phyloP scores from a whole-genome alignment of 768 basidiomycete species.

The Wakefieldia striispora region DNA sequence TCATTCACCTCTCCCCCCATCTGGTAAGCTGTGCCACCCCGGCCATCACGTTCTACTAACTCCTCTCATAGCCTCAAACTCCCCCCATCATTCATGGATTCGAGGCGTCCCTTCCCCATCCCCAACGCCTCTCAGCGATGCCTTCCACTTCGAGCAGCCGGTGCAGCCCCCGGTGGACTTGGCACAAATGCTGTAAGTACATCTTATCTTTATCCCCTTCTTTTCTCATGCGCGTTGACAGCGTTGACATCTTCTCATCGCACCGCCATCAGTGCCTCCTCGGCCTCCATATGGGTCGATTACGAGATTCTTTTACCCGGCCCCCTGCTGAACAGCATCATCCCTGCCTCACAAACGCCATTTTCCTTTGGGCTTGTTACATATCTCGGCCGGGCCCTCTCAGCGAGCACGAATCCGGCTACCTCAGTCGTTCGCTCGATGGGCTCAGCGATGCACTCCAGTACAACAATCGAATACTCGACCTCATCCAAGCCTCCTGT shows the following conservation, averaged over 20 bases:
- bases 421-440: constrained; percentile 62
- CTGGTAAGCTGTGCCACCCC: constrained; percentile 37
- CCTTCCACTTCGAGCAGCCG: constrained; percentile 39
- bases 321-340: constrained; percentile 64
- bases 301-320: constrained; percentile 58
- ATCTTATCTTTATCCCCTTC: constrained; percentile 7
- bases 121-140: constrained; percentile 52
- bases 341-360: constrained; percentile 73
- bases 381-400: constrained; percentile 70
- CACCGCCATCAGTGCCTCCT: constrained; percentile 76
- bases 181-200: constrained; percentile 61
- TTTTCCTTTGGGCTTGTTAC: constrained; percentile 83
- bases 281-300: constrained; percentile 62
- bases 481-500: constrained; percentile 75
- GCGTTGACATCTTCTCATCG: constrained; percentile 71
- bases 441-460: constrained; percentile 63
- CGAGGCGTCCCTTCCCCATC: constrained; percentile 50
- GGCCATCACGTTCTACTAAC: constrained; percentile 2
- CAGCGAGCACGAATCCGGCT: constrained; percentile 69
- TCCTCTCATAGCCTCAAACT: constrained; percentile 38
- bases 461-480: constrained; percentile 52
- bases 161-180: constrained; percentile 53
- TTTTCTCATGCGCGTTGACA: constrained; percentile 29
- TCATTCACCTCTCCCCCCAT: constrained; percentile 57
- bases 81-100: constrained; percentile 53